Base-by-base conservation (phyloP, 208 protist species). In the Acanthamoeba lenticulata region DNA sequence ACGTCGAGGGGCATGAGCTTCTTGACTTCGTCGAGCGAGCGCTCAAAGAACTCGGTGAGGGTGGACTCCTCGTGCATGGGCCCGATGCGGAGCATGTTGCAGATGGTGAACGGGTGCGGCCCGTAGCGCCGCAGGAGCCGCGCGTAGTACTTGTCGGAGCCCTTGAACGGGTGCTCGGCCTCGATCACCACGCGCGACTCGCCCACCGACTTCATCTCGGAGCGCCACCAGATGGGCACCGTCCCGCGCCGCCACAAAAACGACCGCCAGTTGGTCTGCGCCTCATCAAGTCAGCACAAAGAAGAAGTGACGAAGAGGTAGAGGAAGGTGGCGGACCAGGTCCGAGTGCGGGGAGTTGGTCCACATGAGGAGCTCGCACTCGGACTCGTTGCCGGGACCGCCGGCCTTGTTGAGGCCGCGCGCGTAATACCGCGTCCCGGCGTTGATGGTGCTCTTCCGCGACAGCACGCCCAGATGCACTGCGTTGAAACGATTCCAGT, bases 191-290 rank as follows among this genome's bases (percentile, higher is more conserved):
- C 96, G 9, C 95, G 91, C 42, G 67, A 94, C 38, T 96, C 94
- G 34, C 94, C 94, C 11, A 96, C 95, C 47, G 94, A 65, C 32
- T 95, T 96, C 40, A 57, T 52, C 45, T 95, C 79, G 36, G 94
- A 92, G 40, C 86, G 65, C 96, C 96, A 97, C 89, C 95, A 95
- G 27, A 97, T 57, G 36, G 96, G 96, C 11, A 97, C 94, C 29
- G 96, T 97, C 36, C 96, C 96, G 65, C 96, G 91, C 67, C 96
- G 92, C 96, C 96, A 97, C 34, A 97, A 27, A 92, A 94, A 77
- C 27, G 90, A 92, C 29, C 93, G 77, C 88, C 92, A 97, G 29
- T 94, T 42, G 13, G 95, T 85, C 62, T 47, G 45, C n/a, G n/a
- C n/a, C n/a, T n/a, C 9, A n/a, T n/a, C n/a, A n/a, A n/a, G n/a